Evolutionary conservation across 495 filamentous ascomycete species (phyloP), one percentile per base, ranked within the genome.

Genomic region (Pyronema domesticum): DNA sequence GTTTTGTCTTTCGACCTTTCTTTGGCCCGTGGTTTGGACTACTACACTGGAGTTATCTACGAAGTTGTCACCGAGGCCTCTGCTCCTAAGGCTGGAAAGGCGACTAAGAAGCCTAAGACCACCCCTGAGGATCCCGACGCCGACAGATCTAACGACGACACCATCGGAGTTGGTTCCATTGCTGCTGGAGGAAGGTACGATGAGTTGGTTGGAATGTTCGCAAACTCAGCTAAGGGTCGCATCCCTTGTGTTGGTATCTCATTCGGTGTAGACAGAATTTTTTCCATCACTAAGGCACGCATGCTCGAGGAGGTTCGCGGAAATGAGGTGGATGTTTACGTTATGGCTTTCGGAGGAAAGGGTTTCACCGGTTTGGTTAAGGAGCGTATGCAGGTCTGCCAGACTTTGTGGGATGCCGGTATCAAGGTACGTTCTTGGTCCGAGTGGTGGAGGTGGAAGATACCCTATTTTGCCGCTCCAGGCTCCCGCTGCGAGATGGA

Each of bases 221-320:
- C 68, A 37, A 59, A 62, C n/a, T 58, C 52, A 3, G 52, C 57
- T 7, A 93, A 91, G 71, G 72, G 73, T 0, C 80, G 86, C 63
- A 85, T 94, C 37, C 89, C 89, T 23, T 95, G 89, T 65, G 86
- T 95, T 6, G 89, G 89, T 57, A 84, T 95, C 58, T 94, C 86
- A 9, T 94, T 95, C 67, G 89, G 89, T 51, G 84, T 95, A 15
- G 89, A 95, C 69, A 82, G 89, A 50, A 95, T 96, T 61, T 95
- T 94, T 70, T 85, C 82, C 46, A 85, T 95, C 68, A 86, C 78
- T 37, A 86, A 89, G 69, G 80, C 83, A 8, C 76, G 80, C n/a
- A 65, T 60, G 57, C 58, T 68, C 7, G 68, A 71, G 19, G 59
- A 65, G 11, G 65, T 81, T 40, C 79, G 81, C 47, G 74, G 68